These are phyloP conservation scores for Aspergillus sp. DNA, from an alignment of 2,329 filamentous ascomycete species.

Conservation along the genomic window DNA sequence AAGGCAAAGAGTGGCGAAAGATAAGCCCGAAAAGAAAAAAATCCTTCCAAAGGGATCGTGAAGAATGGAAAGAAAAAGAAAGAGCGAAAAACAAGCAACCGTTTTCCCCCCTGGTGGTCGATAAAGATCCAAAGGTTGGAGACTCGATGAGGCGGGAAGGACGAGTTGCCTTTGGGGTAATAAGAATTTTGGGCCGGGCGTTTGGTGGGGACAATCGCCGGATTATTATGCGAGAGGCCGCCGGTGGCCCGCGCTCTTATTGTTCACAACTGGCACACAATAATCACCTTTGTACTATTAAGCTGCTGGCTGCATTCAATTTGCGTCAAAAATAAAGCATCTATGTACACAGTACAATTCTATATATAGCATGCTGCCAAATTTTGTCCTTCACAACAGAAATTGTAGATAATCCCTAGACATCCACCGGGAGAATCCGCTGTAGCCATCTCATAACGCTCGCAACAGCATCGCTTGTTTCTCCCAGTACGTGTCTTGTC, in stretches of 20 bases:
- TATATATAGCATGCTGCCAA: not conserved
- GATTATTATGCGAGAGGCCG: constrained; percentile 10
- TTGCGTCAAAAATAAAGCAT: no score
- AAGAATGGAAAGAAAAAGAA: constrained; percentile 2
- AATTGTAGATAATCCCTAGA: constrained; percentile 15
- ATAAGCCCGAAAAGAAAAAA: constrained; percentile 1
- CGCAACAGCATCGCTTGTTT: constrained; percentile 26
- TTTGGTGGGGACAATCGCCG: constrained; percentile 21
- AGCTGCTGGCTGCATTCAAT: no score
- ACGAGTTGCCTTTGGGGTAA: constrained; percentile 13
- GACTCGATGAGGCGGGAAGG: constrained; percentile 13
- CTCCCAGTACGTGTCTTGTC: constrained; percentile 52
- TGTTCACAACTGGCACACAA: not conserved
- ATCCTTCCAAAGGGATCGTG: constrained; percentile 2
- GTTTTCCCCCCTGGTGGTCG: constrained; percentile 18
- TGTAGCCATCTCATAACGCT: constrained; percentile 40
- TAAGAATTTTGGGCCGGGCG: constrained; percentile 26
- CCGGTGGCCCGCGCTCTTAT: not conserved
- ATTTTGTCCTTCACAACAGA: not conserved
- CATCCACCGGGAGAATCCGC: constrained; percentile 30
- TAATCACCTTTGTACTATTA: not conserved
- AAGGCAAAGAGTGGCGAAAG: constrained; percentile 14
- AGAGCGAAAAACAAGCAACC: constrained; percentile 9
- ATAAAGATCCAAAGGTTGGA: constrained; percentile 17
- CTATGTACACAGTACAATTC: not conserved